Percentiles rank a stretch among this genome's conserved stretches.
These are phyloP conservation scores for Gryganskiella cystojenkinii DNA, from an alignment of 192 early-diverging fungal genomes.

Conservation along the genomic window DNA sequence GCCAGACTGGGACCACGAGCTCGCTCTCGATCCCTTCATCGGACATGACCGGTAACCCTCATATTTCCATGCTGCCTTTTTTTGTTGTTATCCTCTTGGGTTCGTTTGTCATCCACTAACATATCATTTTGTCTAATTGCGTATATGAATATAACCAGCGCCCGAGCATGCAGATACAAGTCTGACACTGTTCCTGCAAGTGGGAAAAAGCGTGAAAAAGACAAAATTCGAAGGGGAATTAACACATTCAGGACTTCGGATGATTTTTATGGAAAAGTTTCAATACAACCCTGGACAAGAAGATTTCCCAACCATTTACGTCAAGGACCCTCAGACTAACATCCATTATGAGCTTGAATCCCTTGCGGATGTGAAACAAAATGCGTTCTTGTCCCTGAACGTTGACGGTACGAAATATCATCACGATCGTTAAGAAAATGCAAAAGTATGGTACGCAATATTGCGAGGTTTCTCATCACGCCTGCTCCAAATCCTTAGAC, in stretches of 20 bases:
- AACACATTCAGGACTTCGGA: constrained; percentile 67
- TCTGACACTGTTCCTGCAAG: constrained; percentile 68
- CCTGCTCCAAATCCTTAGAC: too few relatives aligned
- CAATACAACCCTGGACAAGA: constrained; percentile 68
- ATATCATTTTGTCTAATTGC: background rate
- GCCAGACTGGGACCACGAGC: too few relatives aligned
- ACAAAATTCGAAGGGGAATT: constrained; percentile 62
- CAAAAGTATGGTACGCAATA: too few relatives aligned
- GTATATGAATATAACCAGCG: background rate
- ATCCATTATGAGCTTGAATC: constrained; percentile 78
- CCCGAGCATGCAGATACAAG: constrained; percentile 20
- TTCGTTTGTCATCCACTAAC: too few relatives aligned
- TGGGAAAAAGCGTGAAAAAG: constrained; percentile 72
- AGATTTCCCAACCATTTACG: constrained; percentile 75
- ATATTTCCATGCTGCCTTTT: background rate
- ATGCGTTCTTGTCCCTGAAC: constrained; percentile 63
- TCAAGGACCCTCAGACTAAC: constrained; percentile 62
- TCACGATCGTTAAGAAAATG: too few relatives aligned
- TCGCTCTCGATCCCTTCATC: too few relatives aligned
- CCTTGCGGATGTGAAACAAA: constrained; percentile 67
- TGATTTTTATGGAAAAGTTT: constrained; percentile 82
- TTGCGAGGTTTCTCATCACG: too few relatives aligned
- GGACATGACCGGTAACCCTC: background rate
- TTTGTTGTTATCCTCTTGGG: too few relatives aligned
- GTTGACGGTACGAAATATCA: constrained; percentile 56